Evolutionary conservation across 352 stramenopile genomes (phyloP), one percentile per base, ranked within the genome.

Genomic region (Globisporangium radiosum): DNA sequence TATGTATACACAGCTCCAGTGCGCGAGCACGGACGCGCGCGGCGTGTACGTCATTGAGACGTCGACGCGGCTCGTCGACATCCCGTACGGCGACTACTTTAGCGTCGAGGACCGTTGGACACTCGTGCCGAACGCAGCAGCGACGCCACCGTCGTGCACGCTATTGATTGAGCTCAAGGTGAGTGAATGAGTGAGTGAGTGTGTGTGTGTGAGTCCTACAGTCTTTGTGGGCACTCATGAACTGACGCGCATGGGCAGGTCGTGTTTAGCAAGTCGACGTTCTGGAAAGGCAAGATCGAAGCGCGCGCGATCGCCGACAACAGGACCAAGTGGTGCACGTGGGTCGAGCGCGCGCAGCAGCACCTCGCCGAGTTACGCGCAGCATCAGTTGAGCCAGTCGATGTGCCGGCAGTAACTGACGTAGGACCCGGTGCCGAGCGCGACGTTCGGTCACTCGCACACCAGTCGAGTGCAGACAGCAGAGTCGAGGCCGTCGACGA

Each of bases 11-110:
- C 40, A 88, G 80, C 60, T 88, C 52, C 85, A 94, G 67, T 88
- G 72, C 38, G 65, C 79, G 5, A 89, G 88, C 56, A 62, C 65
- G 7, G 62, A 59, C 2, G 76, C 78, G 5, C 57, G 75, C 36
- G 68, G 70, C 1, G 59, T 81, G 7, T 67, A 70, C 40, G 69
- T 84, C 7, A 76, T 94, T 0, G 85, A 94, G 55, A 88, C 77
- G 13, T 92, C 83, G 25, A 94, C 85, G 7, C 72, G 78, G 38
- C 66, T 94, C 3, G 79, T 85, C 45, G 85, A 94, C 63, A 92
- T 94, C 57, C 85, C 85, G 5, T 94, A 94, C 58, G 83, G 85
- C 19, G 85, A 94, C 63, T 93, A 90, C 66, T 94, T 94, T 51
- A 91, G 79, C 57, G 85, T 94, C 3, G 83, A 93, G 61, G 81